Evolutionary conservation across 306 rosid species (phyloP).

Genomic region (Bauhinia variegata): DNA sequence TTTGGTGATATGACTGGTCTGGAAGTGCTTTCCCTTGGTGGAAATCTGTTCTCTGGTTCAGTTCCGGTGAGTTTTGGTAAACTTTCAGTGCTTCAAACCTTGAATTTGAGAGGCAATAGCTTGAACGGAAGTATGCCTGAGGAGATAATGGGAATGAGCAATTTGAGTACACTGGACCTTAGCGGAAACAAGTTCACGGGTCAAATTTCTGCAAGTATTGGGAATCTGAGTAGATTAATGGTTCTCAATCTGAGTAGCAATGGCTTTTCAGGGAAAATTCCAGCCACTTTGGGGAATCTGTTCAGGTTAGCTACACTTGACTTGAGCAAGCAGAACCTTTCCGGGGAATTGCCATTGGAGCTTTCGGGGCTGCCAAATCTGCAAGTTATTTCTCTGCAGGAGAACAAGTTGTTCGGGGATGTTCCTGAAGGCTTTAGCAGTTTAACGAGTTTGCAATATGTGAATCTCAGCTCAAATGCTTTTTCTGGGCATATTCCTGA

Average conservation of each 20-base stretch:
- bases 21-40: constrained; percentile 68
- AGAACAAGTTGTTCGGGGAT: constrained; percentile 69
- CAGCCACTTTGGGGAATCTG: constrained; percentile 76
- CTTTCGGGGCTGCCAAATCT: constrained; percentile 85
- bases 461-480: constrained; percentile 78
- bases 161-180: constrained; percentile 72
- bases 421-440: constrained; percentile 97
- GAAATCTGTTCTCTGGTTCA: constrained; percentile 64
- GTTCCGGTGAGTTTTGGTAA: constrained; percentile 69
- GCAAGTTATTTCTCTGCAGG: constrained; percentile 78
- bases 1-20: constrained; percentile 59
- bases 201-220: constrained; percentile 49
- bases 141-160: constrained; percentile 52
- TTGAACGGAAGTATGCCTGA: constrained; percentile 69
- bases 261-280: constrained; percentile 71
- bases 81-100: constrained; percentile 61
- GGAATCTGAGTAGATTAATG: constrained; percentile 59
- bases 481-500: constrained; percentile 77
- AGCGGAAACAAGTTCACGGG: constrained; percentile 74
- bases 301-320: constrained; percentile 80
- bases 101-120: constrained; percentile 66
- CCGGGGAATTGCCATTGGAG: constrained; percentile 88
- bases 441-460: constrained; percentile 63
- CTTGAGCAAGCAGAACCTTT: constrained; percentile 78
- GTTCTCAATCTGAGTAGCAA: constrained; percentile 81